Conservation (phyloP, 1,139 yeast species). For the Suhomyces yuchorum region DNA sequence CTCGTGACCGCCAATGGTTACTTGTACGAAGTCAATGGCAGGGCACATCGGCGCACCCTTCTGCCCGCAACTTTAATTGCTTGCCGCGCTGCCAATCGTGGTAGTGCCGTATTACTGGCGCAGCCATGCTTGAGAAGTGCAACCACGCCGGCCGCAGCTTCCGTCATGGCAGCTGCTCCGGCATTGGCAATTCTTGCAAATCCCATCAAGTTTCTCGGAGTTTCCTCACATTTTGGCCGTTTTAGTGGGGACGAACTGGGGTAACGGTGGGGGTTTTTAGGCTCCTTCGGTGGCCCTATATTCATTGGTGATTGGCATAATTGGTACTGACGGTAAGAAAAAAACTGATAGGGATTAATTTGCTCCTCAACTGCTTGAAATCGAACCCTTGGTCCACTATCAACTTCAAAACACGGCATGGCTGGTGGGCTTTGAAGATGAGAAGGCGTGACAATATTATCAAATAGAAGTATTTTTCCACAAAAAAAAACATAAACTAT, state of each 20-base stretch:
- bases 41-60: background rate
- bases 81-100: background rate
- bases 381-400: no score
- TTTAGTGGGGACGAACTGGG: no score
- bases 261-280: no score
- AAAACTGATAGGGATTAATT: no score
- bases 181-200: background rate
- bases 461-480: background rate
- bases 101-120: background rate
- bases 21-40: background rate
- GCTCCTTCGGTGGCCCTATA: no score
- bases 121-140: background rate
- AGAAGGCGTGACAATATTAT: background rate
- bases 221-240: background rate
- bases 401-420: no score
- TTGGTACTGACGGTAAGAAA: no score
- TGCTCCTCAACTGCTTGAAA: no score
- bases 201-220: background rate
- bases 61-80: background rate
- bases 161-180: background rate
- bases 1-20: background rate
- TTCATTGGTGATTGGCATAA: no score
- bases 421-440: no score
- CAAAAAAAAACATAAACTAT: background rate
- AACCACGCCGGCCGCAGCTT: background rate